These are phyloP conservation scores for Tephrocybe rancida DNA, from an alignment of 768 basidiomycete species.

Conservation along the genomic window DNA sequence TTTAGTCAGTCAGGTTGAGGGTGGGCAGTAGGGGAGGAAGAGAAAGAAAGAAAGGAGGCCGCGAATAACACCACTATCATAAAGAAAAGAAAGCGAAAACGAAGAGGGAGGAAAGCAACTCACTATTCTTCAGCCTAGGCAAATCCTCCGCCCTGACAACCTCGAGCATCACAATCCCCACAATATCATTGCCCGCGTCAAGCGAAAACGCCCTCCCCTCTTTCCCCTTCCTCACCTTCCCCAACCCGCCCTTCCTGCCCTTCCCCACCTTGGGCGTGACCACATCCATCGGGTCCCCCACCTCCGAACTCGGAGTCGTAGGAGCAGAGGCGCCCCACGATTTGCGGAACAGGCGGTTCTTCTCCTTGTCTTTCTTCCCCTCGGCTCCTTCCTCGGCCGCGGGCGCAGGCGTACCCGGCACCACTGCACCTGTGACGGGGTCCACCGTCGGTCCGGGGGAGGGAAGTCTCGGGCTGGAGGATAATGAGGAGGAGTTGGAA, in stretches of 20 bases:
- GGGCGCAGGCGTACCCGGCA: conserved; percentile 1
- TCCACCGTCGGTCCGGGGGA: neutral
- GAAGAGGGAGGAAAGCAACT: too few relatives aligned
- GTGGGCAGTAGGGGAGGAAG: neutral
- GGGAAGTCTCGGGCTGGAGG: neutral
- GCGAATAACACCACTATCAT: too few relatives aligned
- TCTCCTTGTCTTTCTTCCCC: neutral
- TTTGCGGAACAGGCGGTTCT: neutral
- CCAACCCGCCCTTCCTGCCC: neutral
- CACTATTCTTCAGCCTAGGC: conserved; percentile 86
- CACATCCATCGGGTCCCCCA: too few relatives aligned
- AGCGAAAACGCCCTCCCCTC: conserved; percentile 49
- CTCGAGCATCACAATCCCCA: conserved; percentile 96
- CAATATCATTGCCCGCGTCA: conserved; percentile 74
- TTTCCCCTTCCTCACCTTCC: conserved; percentile 1
- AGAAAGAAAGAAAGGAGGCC: neutral
- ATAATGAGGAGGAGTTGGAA: neutral
- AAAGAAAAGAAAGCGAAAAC: conserved; percentile 28
- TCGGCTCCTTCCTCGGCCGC: neutral
- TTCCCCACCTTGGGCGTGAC: neutral
- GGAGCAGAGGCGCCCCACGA: neutral
- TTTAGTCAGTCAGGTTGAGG: neutral
- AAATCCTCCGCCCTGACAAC: conserved; percentile 83
- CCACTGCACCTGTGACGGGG: neutral
- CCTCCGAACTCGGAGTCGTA: neutral